These are phyloP conservation scores for Yamadazyma dushanensis DNA, from an alignment of 1,139 yeast genomes.

Conservation along the genomic window DNA sequence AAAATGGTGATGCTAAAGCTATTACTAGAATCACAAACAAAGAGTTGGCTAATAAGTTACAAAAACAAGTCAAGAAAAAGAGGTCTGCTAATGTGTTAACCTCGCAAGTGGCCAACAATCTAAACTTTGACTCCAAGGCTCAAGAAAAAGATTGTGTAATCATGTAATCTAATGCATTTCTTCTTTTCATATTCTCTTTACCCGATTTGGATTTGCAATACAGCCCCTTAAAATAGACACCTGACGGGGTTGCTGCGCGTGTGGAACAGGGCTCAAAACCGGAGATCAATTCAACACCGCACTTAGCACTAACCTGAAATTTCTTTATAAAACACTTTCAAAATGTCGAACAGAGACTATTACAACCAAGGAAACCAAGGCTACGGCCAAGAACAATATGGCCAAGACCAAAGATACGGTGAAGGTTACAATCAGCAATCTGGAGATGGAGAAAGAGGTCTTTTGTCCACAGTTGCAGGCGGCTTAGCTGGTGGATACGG, in stretches of 20 bases:
- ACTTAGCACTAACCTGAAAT: constrained; percentile 1
- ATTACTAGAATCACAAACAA: constrained; percentile 35
- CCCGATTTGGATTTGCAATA: too few species aligned
- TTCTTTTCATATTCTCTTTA: background rate
- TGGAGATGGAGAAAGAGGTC: constrained; percentile 50
- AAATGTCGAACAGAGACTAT: constrained; percentile 65
- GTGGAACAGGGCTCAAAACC: constrained; percentile 2
- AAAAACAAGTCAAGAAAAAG: constrained; percentile 30
- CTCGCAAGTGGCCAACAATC: constrained; percentile 8
- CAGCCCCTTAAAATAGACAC: background rate
- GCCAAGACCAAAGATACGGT: constrained; percentile 16
- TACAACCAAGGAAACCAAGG: constrained; percentile 49
- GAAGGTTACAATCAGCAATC: constrained; percentile 13
- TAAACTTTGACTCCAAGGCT: constrained; percentile 15
- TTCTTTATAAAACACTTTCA: background rate
- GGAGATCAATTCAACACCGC: too few species aligned
- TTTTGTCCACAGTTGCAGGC: constrained; percentile 55
- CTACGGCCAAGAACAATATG: constrained; percentile 16
- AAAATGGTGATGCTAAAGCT: constrained; percentile 71
- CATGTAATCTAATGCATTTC: constrained; percentile 22
- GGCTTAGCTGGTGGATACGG: constrained; percentile 62
- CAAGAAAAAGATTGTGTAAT: constrained; percentile 48
- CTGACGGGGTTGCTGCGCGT: background rate
- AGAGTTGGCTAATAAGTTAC: constrained; percentile 30
- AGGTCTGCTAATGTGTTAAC: constrained; percentile 8